A percentile compares a stretch with the other conserved stretches of the same genome.
Conservation (phyloP, 2,329 filamentous ascomycete species). For the Cladosporium sp. region DNA sequence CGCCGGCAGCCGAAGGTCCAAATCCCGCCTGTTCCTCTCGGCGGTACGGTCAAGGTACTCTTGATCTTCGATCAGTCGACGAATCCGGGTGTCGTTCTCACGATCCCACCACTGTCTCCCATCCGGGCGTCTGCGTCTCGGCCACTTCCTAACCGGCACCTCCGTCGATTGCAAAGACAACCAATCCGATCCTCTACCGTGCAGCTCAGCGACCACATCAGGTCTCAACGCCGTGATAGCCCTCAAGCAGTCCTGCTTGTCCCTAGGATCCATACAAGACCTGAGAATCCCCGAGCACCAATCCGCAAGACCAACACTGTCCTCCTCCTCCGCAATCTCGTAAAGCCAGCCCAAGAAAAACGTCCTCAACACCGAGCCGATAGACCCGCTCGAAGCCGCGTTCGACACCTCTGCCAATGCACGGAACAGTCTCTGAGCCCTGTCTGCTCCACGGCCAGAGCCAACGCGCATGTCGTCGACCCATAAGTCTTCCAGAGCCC, state of each 20-base stretch:
- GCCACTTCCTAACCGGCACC: background rate
- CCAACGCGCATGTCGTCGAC: background rate
- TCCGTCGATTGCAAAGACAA: background rate
- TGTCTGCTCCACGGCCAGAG: background rate
- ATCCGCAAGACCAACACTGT: background rate
- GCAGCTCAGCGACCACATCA: conserved; percentile 9
- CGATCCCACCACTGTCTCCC: conserved; percentile 12
- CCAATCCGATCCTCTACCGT: background rate
- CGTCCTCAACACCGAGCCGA: conserved; percentile 2
- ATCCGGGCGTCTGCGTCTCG: background rate
- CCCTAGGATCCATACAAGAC: conserved; percentile 6
- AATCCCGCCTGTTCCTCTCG: background rate
- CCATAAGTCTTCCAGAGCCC: background rate
- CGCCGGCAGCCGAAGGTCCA: background rate
- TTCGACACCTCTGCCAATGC: conserved; percentile 13
- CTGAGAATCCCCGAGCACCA: conserved; percentile 12
- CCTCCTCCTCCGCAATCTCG: conserved; percentile 13
- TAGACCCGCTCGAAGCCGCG: background rate
- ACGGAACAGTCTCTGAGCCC: conserved; percentile 3
- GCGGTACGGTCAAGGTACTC: background rate
- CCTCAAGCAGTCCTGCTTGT: conserved; percentile 14
- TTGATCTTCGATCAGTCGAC: conserved; percentile 1
- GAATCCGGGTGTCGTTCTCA: background rate
- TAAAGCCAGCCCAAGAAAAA: conserved; percentile 11
- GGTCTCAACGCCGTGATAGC: background rate